These are phyloP conservation scores for Penicillium steckii DNA, from an alignment of 495 filamentous ascomycete species.

Conservation along the genomic window DNA sequence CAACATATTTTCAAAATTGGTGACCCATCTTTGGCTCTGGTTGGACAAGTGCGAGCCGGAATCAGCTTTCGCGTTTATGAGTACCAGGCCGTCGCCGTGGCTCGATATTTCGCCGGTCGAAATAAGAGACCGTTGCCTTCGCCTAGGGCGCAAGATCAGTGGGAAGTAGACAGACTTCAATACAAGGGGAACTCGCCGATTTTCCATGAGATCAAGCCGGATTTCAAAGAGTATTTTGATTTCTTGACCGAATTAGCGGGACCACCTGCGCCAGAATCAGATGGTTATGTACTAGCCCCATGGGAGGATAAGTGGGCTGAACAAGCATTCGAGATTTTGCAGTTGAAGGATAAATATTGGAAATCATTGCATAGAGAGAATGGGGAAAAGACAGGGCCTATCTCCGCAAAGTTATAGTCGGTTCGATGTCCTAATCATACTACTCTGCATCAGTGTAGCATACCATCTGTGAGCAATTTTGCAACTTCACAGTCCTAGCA, in stretches of 20 bases:
- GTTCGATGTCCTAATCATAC: too few relatives aligned
- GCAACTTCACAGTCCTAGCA: too few relatives aligned
- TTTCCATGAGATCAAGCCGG: slow-evolving; percentile 46
- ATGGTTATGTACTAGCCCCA: slow-evolving; percentile 31
- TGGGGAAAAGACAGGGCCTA: neutral
- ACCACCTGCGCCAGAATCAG: slow-evolving; percentile 32
- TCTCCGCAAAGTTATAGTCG: neutral
- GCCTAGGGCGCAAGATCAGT: slow-evolving; percentile 38
- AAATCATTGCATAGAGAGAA: neutral
- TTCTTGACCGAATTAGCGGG: slow-evolving; percentile 39
- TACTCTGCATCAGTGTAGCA: too few relatives aligned
- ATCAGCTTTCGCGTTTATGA: slow-evolving; percentile 54
- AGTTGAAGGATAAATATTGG: slow-evolving; percentile 24
- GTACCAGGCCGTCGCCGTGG: slow-evolving; percentile 52
- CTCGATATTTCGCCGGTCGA: slow-evolving; percentile 46
- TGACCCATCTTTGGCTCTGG: slow-evolving; percentile 27
- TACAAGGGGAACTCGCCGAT: slow-evolving; percentile 37
- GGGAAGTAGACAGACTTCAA: slow-evolving; percentile 44
- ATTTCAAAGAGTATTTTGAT: slow-evolving; percentile 53
- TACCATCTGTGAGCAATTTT: too few relatives aligned
- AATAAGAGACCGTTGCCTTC: slow-evolving; percentile 30
- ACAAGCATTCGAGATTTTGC: slow-evolving; percentile 20
- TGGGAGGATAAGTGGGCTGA: slow-evolving; percentile 41
- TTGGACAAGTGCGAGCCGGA: slow-evolving; percentile 43
- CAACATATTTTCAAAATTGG: slow-evolving; percentile 31